Conservation (phyloP, 169 alveolate genomes). For the Neospora caninum region DNA sequence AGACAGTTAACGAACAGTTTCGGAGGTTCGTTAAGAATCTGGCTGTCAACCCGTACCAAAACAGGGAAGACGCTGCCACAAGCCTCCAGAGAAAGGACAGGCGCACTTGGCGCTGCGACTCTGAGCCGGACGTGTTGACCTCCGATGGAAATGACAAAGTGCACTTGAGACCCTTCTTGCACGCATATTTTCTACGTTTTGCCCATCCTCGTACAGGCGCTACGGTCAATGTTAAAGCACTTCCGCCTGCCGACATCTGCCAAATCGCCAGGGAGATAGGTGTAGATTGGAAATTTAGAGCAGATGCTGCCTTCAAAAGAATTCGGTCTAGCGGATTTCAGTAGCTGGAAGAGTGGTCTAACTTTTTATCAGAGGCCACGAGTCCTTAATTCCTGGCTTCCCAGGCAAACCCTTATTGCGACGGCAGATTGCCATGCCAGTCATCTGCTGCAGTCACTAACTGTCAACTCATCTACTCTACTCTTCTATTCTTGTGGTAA, state of each 20-base stretch:
- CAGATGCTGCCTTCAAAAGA: neutral
- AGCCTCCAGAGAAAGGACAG: neutral
- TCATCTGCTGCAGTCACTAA: no score
- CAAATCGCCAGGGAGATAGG: neutral
- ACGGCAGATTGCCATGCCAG: no score
- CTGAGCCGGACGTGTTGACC: neutral
- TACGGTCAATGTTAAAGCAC: neutral
- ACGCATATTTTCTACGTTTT: neutral
- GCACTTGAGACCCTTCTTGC: neutral
- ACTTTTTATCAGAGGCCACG: neutral
- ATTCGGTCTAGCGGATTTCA: neutral
- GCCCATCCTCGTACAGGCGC: conserved; percentile 1
- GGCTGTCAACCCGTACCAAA: conserved; percentile 6
- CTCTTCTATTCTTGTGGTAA: no score
- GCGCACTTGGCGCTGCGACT: neutral
- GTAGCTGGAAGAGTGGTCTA: neutral
- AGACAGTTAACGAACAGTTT: conserved; percentile 15
- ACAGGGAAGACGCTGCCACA: neutral
- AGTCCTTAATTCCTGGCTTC: no score
- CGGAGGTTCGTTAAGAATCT: neutral
- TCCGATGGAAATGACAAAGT: neutral
- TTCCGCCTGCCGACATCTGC: neutral
- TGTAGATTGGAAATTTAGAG: neutral
- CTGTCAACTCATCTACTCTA: no score
- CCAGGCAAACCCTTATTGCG: no score